phyloP scores from a whole-genome alignment of 164 flowering plant species.

The Litsea cubeba region DNA sequence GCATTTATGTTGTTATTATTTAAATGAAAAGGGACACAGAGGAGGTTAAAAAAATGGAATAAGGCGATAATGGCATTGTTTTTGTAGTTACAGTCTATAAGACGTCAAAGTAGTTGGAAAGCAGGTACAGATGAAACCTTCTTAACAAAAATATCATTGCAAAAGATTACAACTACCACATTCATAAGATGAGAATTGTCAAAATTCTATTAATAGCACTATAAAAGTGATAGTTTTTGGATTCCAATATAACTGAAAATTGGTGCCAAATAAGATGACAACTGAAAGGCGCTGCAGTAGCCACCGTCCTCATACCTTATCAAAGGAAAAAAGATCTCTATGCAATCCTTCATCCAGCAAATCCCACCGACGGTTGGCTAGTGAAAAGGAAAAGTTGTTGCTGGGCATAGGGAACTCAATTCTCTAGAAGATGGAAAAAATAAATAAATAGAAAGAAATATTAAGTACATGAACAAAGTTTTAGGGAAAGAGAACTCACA shows the following conservation, averaged over 20 bases:
- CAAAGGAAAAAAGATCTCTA: slow-evolving; percentile 54
- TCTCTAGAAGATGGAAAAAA: slow-evolving; percentile 39
- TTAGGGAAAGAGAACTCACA: slow-evolving; percentile 31
- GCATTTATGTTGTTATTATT: neutral
- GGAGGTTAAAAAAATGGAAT: neutral
- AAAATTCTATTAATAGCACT: neutral
- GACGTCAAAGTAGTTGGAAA: neutral
- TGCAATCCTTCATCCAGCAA: slow-evolving; percentile 49
- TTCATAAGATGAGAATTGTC: neutral
- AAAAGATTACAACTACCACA: neutral
- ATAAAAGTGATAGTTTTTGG: neutral
- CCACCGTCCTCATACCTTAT: slow-evolving; percentile 48
- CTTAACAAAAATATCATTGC: neutral
- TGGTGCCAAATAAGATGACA: neutral
- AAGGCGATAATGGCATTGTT: neutral
- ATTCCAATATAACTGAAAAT: neutral
- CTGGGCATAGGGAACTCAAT: slow-evolving; percentile 89
- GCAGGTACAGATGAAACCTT: neutral
- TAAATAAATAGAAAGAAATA: slow-evolving; percentile 13
- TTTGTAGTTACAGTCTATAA: neutral
- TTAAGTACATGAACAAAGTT: neutral
- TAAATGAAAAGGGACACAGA: neutral
- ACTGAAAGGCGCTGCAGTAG: neutral
- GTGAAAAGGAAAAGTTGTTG: slow-evolving; percentile 74
- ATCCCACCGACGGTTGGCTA: slow-evolving; percentile 85